A percentile compares a stretch with the other conserved stretches of the same genome.
Evolutionary conservation across 1,284 basidiomycete genomes (phyloP).

Genomic region (Heimioporus retisporus): DNA sequence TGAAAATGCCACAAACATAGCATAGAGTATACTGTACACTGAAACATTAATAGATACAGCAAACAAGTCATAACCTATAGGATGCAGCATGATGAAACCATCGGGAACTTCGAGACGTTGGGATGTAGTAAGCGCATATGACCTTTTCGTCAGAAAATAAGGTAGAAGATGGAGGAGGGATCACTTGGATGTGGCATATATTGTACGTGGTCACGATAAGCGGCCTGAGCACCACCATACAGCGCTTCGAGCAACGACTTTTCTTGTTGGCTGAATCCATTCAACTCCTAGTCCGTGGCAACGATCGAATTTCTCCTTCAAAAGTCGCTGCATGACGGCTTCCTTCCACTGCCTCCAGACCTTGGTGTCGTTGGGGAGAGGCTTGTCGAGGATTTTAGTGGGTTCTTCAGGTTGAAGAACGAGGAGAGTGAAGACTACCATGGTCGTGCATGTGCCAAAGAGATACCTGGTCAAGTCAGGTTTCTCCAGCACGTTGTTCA

Average conservation of each 20-base stretch:
- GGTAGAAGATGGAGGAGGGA: not conserved
- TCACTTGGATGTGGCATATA: constrained; percentile 21
- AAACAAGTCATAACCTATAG: too few species aligned
- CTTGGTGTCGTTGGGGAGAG: constrained; percentile 44
- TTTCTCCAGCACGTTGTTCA: constrained; percentile 30
- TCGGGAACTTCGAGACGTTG: too few species aligned
- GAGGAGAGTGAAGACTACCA: constrained; percentile 41
- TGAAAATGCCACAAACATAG: too few species aligned
- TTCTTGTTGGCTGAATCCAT: constrained; percentile 26
- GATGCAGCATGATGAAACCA: too few species aligned
- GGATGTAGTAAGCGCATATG: too few species aligned
- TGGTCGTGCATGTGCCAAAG: constrained; percentile 41
- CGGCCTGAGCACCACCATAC: constrained; percentile 34
- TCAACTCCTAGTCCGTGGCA: constrained; percentile 34
- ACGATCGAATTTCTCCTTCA: constrained; percentile 34
- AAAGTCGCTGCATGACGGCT: constrained; percentile 23
- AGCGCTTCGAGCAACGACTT: constrained; percentile 31
- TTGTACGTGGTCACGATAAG: constrained; percentile 29
- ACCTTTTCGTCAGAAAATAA: too few species aligned
- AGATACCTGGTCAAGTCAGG: constrained; percentile 38
- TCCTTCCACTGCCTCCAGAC: constrained; percentile 43
- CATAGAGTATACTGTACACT: too few species aligned
- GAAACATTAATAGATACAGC: too few species aligned
- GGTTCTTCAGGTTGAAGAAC: constrained; percentile 37
- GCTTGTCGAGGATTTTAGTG: constrained; percentile 34